phyloP scores from a whole-genome alignment of 2,329 filamentous ascomycete genomes.

The Zymoseptoria pseudotritici region DNA sequence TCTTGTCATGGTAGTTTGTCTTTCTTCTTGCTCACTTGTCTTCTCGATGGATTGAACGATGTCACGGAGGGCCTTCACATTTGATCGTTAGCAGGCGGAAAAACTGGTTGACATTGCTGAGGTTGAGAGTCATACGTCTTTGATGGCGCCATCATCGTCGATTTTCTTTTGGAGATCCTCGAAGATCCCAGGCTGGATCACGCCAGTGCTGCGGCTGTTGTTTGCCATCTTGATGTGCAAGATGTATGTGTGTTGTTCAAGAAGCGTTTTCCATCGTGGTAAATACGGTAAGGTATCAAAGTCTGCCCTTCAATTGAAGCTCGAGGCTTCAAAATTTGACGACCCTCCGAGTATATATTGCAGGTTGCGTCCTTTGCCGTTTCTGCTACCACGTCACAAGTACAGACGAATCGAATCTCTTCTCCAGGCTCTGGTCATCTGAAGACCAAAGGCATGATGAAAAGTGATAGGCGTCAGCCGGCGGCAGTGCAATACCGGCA shows the following conservation, averaged over 20 bases:
- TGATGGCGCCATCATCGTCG: constrained; percentile 74
- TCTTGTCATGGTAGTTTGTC: constrained; percentile 27
- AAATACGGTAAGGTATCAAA: background rate
- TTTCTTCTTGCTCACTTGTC: constrained; percentile 35
- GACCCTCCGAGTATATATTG: background rate
- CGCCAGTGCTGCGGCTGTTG: constrained; percentile 20
- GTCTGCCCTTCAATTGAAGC: background rate
- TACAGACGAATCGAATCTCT: background rate
- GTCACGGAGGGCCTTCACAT: constrained; percentile 59
- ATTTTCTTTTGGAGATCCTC: constrained; percentile 80
- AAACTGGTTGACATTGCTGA: background rate
- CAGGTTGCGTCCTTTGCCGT: background rate
- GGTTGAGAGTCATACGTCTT: constrained; percentile 52
- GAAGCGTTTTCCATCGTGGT: background rate
- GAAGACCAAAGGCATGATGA: constrained; percentile 3
- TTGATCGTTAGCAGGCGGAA: background rate
- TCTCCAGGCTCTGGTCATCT: constrained; percentile 2
- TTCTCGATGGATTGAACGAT: constrained; percentile 77
- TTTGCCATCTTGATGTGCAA: background rate
- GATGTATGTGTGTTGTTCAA: background rate
- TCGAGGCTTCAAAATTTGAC: background rate
- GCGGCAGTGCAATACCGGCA: constrained; percentile 12
- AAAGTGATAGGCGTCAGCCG: constrained; percentile 13
- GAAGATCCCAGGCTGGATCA: constrained; percentile 54
- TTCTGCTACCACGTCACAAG: background rate